phyloP scores from a whole-genome alignment of 2,329 filamentous ascomycete genomes.

The Stemphylium beticola region DNA sequence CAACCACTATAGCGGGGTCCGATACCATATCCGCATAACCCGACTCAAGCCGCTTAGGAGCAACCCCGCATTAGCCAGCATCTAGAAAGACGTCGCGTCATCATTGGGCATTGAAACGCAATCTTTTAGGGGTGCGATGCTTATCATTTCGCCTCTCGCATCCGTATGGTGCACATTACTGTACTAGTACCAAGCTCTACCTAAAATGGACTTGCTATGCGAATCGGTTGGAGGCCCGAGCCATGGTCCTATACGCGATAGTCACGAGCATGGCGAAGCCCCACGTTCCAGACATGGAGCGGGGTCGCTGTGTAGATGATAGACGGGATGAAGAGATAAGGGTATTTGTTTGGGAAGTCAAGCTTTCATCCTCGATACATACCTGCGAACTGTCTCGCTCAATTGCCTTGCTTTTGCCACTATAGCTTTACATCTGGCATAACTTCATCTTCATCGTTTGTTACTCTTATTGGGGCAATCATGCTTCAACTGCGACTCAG shows the following conservation, averaged over 20 bases:
- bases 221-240: conserved; percentile 26
- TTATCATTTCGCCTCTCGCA: conserved; percentile 15
- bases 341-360: conserved; percentile 1
- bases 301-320: conserved; percentile 25
- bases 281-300: conserved; percentile 27
- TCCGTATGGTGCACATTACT: not conserved
- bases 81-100: conserved; percentile 4
- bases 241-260: conserved; percentile 24
- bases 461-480: not conserved
- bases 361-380: not conserved
- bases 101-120: conserved; percentile 3
- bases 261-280: conserved; percentile 27
- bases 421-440: not conserved
- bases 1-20: not conserved
- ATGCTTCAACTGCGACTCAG: conserved; percentile 20
- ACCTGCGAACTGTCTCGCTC: not conserved
- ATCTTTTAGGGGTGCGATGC: conserved; percentile 1
- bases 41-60: conserved; percentile 16
- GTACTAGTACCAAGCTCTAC: not conserved
- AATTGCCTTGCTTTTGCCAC: not conserved
- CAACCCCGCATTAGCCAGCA: conserved; percentile 20
- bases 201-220: not conserved
- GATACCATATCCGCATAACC: conserved; percentile 13
- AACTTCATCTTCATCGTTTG: not conserved
- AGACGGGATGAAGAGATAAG: conserved; percentile 28